Evolutionary conservation across 805 yeast species (phyloP).

Genomic region (Kockiozyma suomiensis): DNA sequence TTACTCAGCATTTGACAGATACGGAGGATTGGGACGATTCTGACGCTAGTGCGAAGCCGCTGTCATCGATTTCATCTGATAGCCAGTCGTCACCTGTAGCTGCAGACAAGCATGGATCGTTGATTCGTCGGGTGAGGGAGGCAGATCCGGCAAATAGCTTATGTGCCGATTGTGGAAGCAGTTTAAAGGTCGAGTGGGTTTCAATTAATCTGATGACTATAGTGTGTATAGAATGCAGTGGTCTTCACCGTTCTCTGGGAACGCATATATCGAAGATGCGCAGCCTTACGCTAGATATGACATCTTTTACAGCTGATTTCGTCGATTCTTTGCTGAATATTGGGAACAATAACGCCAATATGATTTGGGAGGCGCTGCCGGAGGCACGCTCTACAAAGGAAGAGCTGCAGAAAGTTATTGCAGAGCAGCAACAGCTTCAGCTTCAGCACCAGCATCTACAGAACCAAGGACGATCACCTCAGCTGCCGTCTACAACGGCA

Average conservation of each 20-base stretch:
- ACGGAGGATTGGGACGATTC: not conserved
- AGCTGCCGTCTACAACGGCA: slow-evolving; percentile 32
- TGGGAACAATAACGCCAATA: slow-evolving; percentile 58
- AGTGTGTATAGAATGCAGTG: slow-evolving; percentile 83
- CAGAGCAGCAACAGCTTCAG: slow-evolving; percentile 2
- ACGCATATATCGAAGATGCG: slow-evolving; percentile 77
- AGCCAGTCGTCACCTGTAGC: not conserved
- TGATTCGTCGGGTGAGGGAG: slow-evolving; percentile 25
- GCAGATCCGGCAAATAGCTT: slow-evolving; percentile 54
- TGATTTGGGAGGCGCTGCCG: slow-evolving; percentile 57
- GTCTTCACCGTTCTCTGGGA: slow-evolving; percentile 85
- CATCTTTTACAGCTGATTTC: slow-evolving; percentile 59
- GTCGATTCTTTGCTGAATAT: slow-evolving; percentile 58
- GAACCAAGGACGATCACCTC: slow-evolving; percentile 38
- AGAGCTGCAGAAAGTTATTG: slow-evolving; percentile 38
- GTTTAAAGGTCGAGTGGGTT: slow-evolving; percentile 78
- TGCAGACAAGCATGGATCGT: slow-evolving; percentile 4
- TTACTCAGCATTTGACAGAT: not conserved
- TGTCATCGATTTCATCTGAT: not conserved
- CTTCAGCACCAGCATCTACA: not conserved
- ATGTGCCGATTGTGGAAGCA: slow-evolving; percentile 81
- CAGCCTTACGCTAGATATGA: slow-evolving; percentile 73
- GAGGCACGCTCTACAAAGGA: slow-evolving; percentile 32
- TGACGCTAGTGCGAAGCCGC: not conserved
- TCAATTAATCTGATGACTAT: slow-evolving; percentile 72